Evolutionary conservation across 257 asterid genomes (phyloP).

Genomic region (Dorcoceras hygrometricum): DNA sequence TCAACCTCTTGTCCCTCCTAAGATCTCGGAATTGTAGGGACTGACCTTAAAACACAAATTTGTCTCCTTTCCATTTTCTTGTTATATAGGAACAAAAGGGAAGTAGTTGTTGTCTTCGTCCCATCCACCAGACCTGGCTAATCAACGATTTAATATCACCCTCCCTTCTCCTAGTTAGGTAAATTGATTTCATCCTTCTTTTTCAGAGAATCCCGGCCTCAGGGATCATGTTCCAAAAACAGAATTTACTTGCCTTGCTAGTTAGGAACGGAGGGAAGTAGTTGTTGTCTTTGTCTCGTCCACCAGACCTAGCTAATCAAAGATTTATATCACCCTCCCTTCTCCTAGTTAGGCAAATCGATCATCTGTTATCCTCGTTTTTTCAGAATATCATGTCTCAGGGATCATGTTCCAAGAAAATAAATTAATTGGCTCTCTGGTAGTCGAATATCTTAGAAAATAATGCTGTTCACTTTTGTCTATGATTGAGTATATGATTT

Average conservation of each 20-base stretch:
- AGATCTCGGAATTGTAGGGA: not conserved
- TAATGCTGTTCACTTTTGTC: not conserved
- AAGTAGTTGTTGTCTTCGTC: not conserved
- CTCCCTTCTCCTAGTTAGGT: too few relatives aligned
- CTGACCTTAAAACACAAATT: not conserved
- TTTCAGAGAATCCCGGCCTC: too few relatives aligned
- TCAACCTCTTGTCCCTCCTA: not conserved
- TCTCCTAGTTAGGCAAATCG: not conserved
- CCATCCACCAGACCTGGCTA: not conserved
- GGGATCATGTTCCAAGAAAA: conserved; percentile 8
- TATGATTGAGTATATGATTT: conserved; percentile 11
- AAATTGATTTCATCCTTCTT: too few relatives aligned
- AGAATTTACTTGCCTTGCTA: too few relatives aligned
- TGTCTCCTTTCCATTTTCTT: not conserved
- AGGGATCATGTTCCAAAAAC: too few relatives aligned
- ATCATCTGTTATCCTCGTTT: not conserved
- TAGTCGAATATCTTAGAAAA: conserved; percentile 9
- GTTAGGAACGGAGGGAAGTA: not conserved
- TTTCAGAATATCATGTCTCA: not conserved
- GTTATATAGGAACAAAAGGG: not conserved
- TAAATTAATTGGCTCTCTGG: not conserved
- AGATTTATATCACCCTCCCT: too few relatives aligned
- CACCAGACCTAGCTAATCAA: not conserved
- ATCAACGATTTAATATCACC: too few relatives aligned
- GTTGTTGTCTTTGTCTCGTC: not conserved